Evolutionary conservation across 139 green algal genomes (phyloP), one percentile per base, ranked within the genome.

Genomic region (Volvox reticuliferus): DNA sequence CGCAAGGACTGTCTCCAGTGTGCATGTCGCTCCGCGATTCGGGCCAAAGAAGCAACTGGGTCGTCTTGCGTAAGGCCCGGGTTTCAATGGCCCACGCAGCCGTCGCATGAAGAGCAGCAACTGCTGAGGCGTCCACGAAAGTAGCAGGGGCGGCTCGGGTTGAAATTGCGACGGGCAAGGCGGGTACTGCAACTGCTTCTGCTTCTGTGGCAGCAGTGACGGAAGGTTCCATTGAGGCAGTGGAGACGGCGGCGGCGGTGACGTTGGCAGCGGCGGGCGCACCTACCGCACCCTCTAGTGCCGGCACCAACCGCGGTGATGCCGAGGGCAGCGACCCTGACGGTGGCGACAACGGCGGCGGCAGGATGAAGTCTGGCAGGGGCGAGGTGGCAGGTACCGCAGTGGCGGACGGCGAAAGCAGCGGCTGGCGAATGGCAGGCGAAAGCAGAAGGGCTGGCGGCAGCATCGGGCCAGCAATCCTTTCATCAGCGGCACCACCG

Each of bases 351-450:
- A 73, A 55, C 26, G 50, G 79, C 50, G 55, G 79, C 50, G 79
- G 79, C 55, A 61, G 55, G 79, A 86, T 86, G 55, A 86, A 73
- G 28, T n/a, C 26, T 24, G n/a, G 50, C 30, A 86, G 79, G 14
- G 50, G 50, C 17, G 55, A 9, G 50, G 44, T 73, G 79, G 2
- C 20, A 24, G 50, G 19, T 26, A 37, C 78, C 36, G 12, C 37
- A 37, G 78, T 26, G 37, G 2, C 76, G 76, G 73, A 36, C 73
- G 65, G 6, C 65, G 65, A 28, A 24, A 12, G 65, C 65, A 28
- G 65, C 65, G 65, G 65, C 65, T 9, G 65, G 65, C 65, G 21
- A 30, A 28, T 28, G 21, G 65, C 65, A 28, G 65, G 9, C 21
- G 65, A 73, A 12, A 16, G 71, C 71, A 30, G 71, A n/a, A 79